Evolutionary conservation across 1,139 yeast species (phyloP).

Genomic region (Candida sanyaensis): DNA sequence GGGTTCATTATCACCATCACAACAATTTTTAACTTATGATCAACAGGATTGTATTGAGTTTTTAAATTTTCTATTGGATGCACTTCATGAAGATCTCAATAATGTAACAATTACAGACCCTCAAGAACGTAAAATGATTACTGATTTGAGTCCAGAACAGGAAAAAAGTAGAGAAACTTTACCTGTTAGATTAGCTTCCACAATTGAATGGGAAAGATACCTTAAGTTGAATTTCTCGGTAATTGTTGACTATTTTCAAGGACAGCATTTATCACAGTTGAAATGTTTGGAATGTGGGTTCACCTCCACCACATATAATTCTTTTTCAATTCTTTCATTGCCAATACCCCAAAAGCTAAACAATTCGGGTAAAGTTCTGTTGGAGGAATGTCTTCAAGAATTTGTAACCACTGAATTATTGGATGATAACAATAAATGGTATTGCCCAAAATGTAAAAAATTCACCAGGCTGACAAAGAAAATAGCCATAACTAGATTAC

Average conservation of each 20-base stretch:
- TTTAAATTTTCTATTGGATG: slow-evolving; percentile 78
- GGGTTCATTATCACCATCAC: slow-evolving; percentile 67
- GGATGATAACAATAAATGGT: slow-evolving; percentile 87
- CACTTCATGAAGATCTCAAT: slow-evolving; percentile 86
- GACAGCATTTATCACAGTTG: slow-evolving; percentile 82
- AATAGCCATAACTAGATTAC: slow-evolving; percentile 69
- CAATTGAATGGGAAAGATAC: slow-evolving; percentile 94
- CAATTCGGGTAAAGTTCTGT: slow-evolving; percentile 29
- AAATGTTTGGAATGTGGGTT: slow-evolving; percentile 72
- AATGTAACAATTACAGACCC: slow-evolving; percentile 45
- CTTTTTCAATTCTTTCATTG: slow-evolving; percentile 73
- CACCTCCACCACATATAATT: slow-evolving; percentile 86
- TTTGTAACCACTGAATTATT: slow-evolving; percentile 69
- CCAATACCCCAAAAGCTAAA: slow-evolving; percentile 60
- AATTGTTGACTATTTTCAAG: slow-evolving; percentile 85
- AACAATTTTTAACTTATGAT: slow-evolving; percentile 65
- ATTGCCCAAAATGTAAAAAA: slow-evolving; percentile 77
- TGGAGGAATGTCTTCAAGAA: slow-evolving; percentile 69
- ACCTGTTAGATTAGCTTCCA: slow-evolving; percentile 82
- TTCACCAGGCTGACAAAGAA: slow-evolving; percentile 69
- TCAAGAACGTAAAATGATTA: slow-evolving; percentile 40
- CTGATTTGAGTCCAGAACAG: slow-evolving; percentile 65
- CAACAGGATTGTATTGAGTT: slow-evolving; percentile 97
- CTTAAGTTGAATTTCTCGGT: slow-evolving; percentile 82
- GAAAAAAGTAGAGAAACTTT: slow-evolving; percentile 73